phyloP scores from a whole-genome alignment of 1,284 basidiomycete genomes.

The Sphagnurus paluster region DNA sequence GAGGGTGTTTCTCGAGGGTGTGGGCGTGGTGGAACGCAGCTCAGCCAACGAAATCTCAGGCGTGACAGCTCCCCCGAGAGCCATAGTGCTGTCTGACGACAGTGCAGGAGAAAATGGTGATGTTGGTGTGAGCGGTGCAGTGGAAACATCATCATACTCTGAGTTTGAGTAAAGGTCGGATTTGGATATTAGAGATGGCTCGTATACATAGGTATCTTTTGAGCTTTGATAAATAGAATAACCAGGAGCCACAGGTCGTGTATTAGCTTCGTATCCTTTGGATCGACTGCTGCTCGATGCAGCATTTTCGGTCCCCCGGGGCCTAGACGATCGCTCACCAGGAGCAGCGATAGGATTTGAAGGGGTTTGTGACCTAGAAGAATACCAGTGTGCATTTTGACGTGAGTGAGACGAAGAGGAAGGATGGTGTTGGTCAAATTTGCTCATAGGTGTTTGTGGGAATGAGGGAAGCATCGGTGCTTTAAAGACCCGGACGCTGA shows the following conservation, averaged over 20 bases:
- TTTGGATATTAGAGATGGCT: conserved; percentile 54
- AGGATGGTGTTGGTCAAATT: conserved; percentile 43
- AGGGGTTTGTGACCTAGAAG: conserved; percentile 22
- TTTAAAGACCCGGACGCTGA: conserved; percentile 54
- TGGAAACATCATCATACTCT: conserved; percentile 42
- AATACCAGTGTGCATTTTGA: conserved; percentile 31
- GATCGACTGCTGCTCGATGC: conserved; percentile 5
- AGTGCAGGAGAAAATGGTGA: conserved; percentile 48
- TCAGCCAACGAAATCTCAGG: conserved; percentile 21
- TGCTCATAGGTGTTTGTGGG: conserved; percentile 36
- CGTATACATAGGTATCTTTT: conserved; percentile 55
- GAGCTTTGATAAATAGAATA: conserved; percentile 47
- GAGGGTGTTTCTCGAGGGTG: conserved; percentile 18
- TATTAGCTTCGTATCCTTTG: conserved; percentile 18
- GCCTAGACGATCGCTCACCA: conserved; percentile 17
- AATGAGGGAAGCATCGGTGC: conserved; percentile 39
- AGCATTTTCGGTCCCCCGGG: conserved; percentile 13
- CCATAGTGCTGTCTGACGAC: conserved; percentile 51
- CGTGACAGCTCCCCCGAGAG: conserved; percentile 33
- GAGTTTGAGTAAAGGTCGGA: conserved; percentile 49
- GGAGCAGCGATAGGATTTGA: conserved; percentile 15
- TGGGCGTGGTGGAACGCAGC: conserved; percentile 18
- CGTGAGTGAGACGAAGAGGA: conserved; percentile 26
- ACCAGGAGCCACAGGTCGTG: conserved; percentile 21
- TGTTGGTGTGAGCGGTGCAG: conserved; percentile 29